These are phyloP conservation scores for Pleurozium schreberi DNA, from an alignment of 225 moss, liverwort and hornwort genomes.

Conservation along the genomic window DNA sequence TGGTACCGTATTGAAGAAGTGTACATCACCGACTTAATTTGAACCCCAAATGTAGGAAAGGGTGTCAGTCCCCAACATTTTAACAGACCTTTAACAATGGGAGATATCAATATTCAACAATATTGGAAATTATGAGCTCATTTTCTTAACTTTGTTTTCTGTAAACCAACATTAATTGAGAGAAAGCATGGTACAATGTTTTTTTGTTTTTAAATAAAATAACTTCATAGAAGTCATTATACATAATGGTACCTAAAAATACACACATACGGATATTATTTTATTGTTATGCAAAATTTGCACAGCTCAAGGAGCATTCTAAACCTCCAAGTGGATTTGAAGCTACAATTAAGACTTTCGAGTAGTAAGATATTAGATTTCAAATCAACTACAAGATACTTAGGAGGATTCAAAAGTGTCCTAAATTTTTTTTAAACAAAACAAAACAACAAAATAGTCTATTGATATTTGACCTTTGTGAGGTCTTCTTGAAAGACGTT, in stretches of 20 bases:
- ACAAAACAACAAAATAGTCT: too few relatives aligned
- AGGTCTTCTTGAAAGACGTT: not conserved
- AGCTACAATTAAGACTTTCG: not conserved
- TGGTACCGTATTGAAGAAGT: not conserved
- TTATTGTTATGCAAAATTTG: not conserved
- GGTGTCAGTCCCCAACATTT: not conserved
- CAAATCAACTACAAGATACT: not conserved
- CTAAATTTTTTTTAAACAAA: not conserved
- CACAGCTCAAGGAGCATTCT: not conserved
- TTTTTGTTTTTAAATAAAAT: too few relatives aligned
- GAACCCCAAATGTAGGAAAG: not conserved
- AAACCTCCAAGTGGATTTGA: fast-evolving
- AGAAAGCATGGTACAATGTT: too few relatives aligned
- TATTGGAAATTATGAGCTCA: not conserved
- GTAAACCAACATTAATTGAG: too few relatives aligned
- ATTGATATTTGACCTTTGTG: not conserved
- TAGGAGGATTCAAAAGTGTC: fast-evolving
- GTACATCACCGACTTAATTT: not conserved
- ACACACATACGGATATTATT: not conserved
- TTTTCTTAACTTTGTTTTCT: too few relatives aligned
- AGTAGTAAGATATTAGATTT: too few relatives aligned
- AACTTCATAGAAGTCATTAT: too few relatives aligned
- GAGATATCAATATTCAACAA: too few relatives aligned
- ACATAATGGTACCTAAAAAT: not conserved
- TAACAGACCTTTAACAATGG: too few relatives aligned